Evolutionary conservation across 306 rosid species (phyloP).

Genomic region (Hylodesmum podocarpum): DNA sequence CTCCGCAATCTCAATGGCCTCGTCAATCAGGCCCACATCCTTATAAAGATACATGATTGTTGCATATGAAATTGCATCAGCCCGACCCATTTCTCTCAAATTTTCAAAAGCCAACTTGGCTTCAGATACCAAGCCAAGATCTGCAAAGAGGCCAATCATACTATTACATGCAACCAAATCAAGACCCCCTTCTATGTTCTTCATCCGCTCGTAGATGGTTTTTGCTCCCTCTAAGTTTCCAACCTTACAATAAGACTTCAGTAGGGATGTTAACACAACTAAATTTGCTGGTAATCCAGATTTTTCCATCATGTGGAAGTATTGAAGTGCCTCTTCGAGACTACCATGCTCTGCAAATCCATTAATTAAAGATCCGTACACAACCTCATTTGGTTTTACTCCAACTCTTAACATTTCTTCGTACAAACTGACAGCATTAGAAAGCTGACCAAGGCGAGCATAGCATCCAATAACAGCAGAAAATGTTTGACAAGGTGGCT

Average conservation of each 20-base stretch:
- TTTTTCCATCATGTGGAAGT: constrained; percentile 60
- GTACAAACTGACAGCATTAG: constrained; percentile 61
- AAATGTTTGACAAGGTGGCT: constrained; percentile 62
- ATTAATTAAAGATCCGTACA: constrained; percentile 79
- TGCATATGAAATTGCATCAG: constrained; percentile 64
- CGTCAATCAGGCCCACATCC: constrained; percentile 64
- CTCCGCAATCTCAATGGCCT: constrained; percentile 79
- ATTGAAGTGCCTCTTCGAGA: constrained; percentile 67
- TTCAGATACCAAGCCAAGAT: constrained; percentile 76
- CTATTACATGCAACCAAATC: constrained; percentile 76
- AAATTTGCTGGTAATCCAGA: constrained; percentile 65
- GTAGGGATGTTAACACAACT: constrained; percentile 66
- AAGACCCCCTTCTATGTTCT: constrained; percentile 58
- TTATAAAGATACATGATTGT: constrained; percentile 80
- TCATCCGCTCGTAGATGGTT: constrained; percentile 56
- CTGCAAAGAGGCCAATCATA: constrained; percentile 72
- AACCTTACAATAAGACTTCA: constrained; percentile 74
- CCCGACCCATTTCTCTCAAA: constrained; percentile 55
- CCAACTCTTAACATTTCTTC: constrained; percentile 59
- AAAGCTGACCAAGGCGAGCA: constrained; percentile 70
- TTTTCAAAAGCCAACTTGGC: constrained; percentile 65
- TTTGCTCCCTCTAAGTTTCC: constrained; percentile 70
- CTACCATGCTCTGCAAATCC: constrained; percentile 87
- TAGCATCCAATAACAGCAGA: constrained; percentile 78
- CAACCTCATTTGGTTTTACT: constrained; percentile 68